phyloP scores from a whole-genome alignment of 1,139 yeast genomes.

The Hansenula lynferdii region DNA sequence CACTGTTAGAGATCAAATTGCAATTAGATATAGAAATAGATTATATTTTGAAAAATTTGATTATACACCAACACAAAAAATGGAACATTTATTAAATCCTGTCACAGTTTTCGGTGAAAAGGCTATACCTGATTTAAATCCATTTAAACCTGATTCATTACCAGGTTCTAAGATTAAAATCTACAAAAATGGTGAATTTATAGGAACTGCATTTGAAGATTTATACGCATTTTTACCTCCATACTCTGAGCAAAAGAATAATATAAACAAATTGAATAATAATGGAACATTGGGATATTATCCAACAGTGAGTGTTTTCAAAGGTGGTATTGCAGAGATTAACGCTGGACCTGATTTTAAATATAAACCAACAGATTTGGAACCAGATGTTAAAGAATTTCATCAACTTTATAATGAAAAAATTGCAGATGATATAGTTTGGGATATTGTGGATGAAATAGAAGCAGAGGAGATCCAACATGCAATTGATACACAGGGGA shows the following conservation, averaged over 20 bases:
- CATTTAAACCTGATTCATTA: conserved; percentile 38
- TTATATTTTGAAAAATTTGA: conserved; percentile 85
- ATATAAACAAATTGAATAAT: conserved; percentile 45
- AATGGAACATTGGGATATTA: conserved; percentile 89
- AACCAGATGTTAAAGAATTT: conserved; percentile 40
- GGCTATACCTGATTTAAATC: conserved; percentile 40
- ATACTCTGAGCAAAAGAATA: conserved; percentile 42
- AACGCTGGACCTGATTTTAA: conserved; percentile 68
- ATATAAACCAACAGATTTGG: conserved; percentile 34
- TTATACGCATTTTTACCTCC: conserved; percentile 81
- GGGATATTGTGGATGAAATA: conserved; percentile 84
- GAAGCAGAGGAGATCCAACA: conserved; percentile 47
- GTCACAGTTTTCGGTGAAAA: conserved; percentile 66
- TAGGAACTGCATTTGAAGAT: conserved; percentile 63
- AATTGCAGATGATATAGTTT: conserved; percentile 75
- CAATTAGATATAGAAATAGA: conserved; percentile 75
- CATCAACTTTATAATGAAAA: conserved; percentile 61
- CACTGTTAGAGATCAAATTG: conserved; percentile 76
- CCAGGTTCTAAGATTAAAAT: conserved; percentile 58
- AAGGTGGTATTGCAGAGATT: conserved; percentile 70
- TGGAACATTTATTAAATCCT: conserved; percentile 75
- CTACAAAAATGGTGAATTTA: conserved; percentile 69
- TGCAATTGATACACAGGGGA: conserved; percentile 4
- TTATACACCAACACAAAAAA: conserved; percentile 61
- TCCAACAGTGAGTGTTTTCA: conserved; percentile 83